phyloP scores from a whole-genome alignment of 768 basidiomycete genomes.

The Fomitopsis serialis region DNA sequence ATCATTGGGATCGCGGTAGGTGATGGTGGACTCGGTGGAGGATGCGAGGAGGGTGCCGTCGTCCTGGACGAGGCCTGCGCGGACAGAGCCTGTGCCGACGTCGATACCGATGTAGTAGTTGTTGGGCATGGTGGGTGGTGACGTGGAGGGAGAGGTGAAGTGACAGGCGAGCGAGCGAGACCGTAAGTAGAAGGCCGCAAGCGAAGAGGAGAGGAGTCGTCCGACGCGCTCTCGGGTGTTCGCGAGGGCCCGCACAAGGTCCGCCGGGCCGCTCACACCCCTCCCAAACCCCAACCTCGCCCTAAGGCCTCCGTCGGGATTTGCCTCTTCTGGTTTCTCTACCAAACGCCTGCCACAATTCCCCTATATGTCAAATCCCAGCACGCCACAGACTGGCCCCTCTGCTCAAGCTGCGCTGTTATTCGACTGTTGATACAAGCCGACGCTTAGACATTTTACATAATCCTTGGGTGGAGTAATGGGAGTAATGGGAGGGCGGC shows the following conservation, averaged over 20 bases:
- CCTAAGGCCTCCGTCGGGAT: not conserved
- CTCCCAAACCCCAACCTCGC: conserved; percentile 1
- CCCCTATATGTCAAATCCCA: too few relatives aligned
- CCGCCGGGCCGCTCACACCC: not conserved
- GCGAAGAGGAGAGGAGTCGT: not conserved
- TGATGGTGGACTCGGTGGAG: conserved; percentile 74
- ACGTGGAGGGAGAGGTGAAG: not conserved
- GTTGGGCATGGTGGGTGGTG: conserved; percentile 12
- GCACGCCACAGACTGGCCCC: too few relatives aligned
- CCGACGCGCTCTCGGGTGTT: not conserved
- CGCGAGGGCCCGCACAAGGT: too few relatives aligned
- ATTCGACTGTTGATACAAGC: too few relatives aligned
- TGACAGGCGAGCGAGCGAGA: not conserved
- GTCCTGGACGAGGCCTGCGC: conserved; percentile 72
- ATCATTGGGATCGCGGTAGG: conserved; percentile 80
- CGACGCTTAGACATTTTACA: too few relatives aligned
- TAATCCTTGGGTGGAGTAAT: too few relatives aligned
- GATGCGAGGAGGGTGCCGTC: conserved; percentile 74
- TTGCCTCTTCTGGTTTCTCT: not conserved
- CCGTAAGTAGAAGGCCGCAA: too few relatives aligned
- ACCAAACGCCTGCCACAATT: not conserved
- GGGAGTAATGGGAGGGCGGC: too few relatives aligned
- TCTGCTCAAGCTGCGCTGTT: too few relatives aligned
- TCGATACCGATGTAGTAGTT: conserved; percentile 69
- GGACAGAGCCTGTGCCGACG: conserved; percentile 91